phyloP scores from a whole-genome alignment of 495 filamentous ascomycete genomes.

The Penicillium verhagenii region DNA sequence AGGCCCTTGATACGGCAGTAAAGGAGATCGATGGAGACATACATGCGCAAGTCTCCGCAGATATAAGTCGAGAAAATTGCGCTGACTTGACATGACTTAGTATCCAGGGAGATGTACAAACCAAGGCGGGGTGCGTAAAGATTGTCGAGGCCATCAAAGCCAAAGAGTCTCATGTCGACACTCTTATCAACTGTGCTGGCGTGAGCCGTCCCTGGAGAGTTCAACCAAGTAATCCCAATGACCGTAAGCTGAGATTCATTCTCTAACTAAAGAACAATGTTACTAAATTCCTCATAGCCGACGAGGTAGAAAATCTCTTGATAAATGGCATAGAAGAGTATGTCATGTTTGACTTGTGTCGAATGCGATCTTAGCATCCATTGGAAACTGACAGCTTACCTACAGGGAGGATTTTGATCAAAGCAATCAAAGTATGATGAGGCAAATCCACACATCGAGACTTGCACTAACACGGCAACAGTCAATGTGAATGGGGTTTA shows the following conservation, averaged over 20 bases:
- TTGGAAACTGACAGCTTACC: not conserved
- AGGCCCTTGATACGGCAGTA: constrained; percentile 47
- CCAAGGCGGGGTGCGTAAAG: constrained; percentile 12
- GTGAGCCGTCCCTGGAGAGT: constrained; percentile 14
- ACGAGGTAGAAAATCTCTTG: constrained; percentile 21
- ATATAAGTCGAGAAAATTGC: not conserved
- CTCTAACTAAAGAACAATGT: too few relatives aligned
- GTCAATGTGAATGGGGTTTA: constrained; percentile 12
- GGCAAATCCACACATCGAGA: too few relatives aligned
- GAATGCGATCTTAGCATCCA: not conserved
- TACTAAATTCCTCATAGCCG: constrained; percentile 4
- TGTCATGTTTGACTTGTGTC: constrained; percentile 1
- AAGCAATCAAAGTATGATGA: too few relatives aligned
- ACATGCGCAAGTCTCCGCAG: constrained; percentile 1
- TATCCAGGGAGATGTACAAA: constrained; percentile 12
- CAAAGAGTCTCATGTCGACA: constrained; percentile 14
- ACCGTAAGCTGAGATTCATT: too few relatives aligned
- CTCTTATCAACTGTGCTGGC: constrained; percentile 21
- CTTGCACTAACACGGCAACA: not conserved
- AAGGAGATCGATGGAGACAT: constrained; percentile 3
- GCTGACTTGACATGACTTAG: not conserved
- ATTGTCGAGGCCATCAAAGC: constrained; percentile 9
- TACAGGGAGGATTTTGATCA: not conserved
- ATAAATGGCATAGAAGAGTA: constrained; percentile 19
- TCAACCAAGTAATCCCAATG: constrained; percentile 10